A percentile compares a stretch with the other conserved stretches of the same genome.
Conservation (phyloP, 2,329 filamentous ascomycete genomes). For the Elsinoe batatas region DNA sequence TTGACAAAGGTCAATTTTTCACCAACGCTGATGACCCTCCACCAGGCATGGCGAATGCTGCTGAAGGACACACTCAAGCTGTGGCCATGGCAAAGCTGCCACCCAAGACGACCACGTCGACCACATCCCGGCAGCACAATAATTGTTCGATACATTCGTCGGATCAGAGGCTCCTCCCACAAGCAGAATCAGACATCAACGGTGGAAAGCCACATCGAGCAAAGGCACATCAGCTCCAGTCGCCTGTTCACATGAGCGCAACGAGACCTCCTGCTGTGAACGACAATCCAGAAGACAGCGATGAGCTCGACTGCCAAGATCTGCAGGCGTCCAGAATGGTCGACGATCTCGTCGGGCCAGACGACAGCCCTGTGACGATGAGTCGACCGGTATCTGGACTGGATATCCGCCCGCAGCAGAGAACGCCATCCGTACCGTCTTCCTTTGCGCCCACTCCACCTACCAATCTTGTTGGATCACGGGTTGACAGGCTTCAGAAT, state of each 20-base stretch:
- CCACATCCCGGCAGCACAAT: not conserved
- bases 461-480: constrained; percentile 18
- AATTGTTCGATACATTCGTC: not conserved
- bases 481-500: constrained; percentile 16
- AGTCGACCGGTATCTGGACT: not conserved
- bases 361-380: constrained; percentile 31
- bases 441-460: constrained; percentile 18
- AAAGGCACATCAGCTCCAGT: not conserved
- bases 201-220: not conserved
- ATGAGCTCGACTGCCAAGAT: constrained; percentile 23
- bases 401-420: not conserved
- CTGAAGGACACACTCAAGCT: not conserved
- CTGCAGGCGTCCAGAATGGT: constrained; percentile 50
- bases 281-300: not conserved
- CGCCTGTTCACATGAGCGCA: not conserved
- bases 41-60: not conserved
- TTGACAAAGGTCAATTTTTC: constrained; percentile 19
- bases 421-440: constrained; percentile 5
- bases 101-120: not conserved
- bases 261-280: not conserved
- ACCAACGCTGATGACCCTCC: constrained; percentile 29
- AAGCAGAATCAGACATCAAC: not conserved
- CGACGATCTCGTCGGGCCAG: constrained; percentile 42
- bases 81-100: not conserved
- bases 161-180: no score